Percentiles rank a stretch among this genome's conserved stretches.
Evolutionary conservation across 2,329 filamentous ascomycete genomes (phyloP).

Genomic region (Penicillium nordicum): DNA sequence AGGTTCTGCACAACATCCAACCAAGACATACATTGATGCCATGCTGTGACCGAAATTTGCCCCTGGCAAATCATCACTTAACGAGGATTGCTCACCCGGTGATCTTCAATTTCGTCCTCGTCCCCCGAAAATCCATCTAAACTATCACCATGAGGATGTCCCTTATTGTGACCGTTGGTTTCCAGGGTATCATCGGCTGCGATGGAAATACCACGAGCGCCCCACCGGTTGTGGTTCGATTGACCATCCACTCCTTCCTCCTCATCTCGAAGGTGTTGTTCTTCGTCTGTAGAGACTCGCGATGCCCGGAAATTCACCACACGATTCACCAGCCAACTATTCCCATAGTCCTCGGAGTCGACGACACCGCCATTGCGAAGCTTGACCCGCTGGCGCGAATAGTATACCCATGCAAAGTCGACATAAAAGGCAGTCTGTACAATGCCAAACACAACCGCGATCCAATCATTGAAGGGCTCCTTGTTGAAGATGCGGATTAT

Average conservation of each 20-base stretch:
- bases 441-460: conserved; percentile 80
- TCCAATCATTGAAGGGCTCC: conserved; percentile 60
- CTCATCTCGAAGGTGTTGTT: conserved; percentile 35
- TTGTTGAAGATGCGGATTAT: conserved; percentile 64
- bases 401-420: conserved; percentile 98
- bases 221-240: conserved; percentile 51
- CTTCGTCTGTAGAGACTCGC: conserved; percentile 36
- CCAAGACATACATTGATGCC: too few relatives aligned
- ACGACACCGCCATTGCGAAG: conserved; percentile 82
- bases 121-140: conserved; percentile 12
- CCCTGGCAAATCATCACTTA: background rate
- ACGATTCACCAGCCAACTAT: conserved; percentile 77
- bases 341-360: conserved; percentile 80
- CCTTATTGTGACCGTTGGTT: conserved; percentile 16
- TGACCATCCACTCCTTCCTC: conserved; percentile 27
- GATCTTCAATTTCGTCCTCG: conserved; percentile 5
- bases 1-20: background rate
- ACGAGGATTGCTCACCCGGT: background rate
- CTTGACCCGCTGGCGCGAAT: conserved; percentile 88
- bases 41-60: background rate
- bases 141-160: conserved; percentile 6
- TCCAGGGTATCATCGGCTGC: conserved; percentile 55
- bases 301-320: conserved; percentile 60
- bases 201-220: conserved; percentile 56
- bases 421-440: conserved; percentile 86